phyloP scores from a whole-genome alignment of 2,329 filamentous ascomycete species.

The Coniochaeta pulveracea region DNA sequence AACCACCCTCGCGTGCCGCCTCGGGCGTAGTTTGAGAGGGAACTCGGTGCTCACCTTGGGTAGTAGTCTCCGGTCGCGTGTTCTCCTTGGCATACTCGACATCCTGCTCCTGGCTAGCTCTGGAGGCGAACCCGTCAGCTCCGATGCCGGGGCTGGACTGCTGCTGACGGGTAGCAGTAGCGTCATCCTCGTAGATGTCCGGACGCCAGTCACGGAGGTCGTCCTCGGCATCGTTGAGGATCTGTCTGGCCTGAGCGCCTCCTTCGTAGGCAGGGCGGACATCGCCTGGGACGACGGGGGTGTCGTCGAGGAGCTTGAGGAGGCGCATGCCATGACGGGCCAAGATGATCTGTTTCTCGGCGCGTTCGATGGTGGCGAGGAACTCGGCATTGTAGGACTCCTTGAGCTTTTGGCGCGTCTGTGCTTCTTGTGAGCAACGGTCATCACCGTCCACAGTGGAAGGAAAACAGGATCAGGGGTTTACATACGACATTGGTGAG shows the following conservation, averaged over 20 bases:
- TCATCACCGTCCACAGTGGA: neutral
- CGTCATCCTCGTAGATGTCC: slow-evolving; percentile 22
- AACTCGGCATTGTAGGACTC: slow-evolving; percentile 87
- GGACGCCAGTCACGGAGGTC: slow-evolving; percentile 68
- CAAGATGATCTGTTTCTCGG: slow-evolving; percentile 92
- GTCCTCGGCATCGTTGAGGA: slow-evolving; percentile 86
- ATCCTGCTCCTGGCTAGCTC: too few relatives aligned
- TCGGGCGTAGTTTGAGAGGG: too few relatives aligned
- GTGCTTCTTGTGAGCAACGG: slow-evolving; percentile 5
- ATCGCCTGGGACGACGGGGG: slow-evolving; percentile 81
- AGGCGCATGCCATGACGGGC: slow-evolving; percentile 83
- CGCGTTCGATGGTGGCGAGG: slow-evolving; percentile 83
- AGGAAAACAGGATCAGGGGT: neutral
- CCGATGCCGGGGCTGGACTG: too few relatives aligned
- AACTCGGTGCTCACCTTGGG: too few relatives aligned
- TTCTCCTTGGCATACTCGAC: too few relatives aligned
- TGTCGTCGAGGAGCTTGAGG: slow-evolving; percentile 77
- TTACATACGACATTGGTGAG: slow-evolving; percentile 77
- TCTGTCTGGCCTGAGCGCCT: slow-evolving; percentile 59
- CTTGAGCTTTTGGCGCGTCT: slow-evolving; percentile 94
- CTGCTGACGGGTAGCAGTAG: slow-evolving; percentile 1
- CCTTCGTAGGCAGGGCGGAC: slow-evolving; percentile 56
- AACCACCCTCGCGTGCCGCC: too few relatives aligned
- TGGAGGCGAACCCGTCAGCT: too few relatives aligned
- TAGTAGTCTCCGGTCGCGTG: too few relatives aligned